Percentiles rank a stretch among this genome's conserved stretches.
Evolutionary conservation across 179 eudicot genomes (phyloP).

Genomic region (Carnegiea gigantea): DNA sequence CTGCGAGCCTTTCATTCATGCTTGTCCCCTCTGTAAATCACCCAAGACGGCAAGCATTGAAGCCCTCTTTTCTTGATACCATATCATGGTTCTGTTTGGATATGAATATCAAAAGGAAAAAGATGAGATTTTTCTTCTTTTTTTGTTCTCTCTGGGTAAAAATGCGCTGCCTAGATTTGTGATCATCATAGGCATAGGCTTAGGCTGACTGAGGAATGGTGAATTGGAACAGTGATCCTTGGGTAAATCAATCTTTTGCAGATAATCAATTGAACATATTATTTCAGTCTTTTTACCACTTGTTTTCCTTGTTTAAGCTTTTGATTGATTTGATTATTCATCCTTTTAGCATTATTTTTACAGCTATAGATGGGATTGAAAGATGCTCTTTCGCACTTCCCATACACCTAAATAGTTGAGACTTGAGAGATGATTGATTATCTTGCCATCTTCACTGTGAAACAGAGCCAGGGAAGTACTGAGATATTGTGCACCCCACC

Average conservation of each 20-base stretch:
- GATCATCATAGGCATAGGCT: neutral
- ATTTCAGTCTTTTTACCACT: no score
- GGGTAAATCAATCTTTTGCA: conserved; percentile 32
- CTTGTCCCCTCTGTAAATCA: conserved; percentile 76
- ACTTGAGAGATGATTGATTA: no score
- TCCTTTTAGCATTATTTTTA: no score
- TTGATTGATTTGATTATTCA: no score
- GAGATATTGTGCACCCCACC: conserved; percentile 28
- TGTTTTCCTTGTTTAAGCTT: no score
- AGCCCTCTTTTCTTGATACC: conserved; percentile 44
- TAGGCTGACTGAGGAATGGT: conserved; percentile 5
- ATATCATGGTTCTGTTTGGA: neutral
- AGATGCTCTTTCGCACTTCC: no score
- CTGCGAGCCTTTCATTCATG: conserved; percentile 54
- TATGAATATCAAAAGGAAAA: neutral
- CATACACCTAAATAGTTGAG: no score
- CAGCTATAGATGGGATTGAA: no score
- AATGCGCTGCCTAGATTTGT: conserved; percentile 15
- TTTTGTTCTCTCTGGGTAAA: neutral
- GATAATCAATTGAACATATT: conserved; percentile 20
- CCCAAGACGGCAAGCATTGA: conserved; percentile 58
- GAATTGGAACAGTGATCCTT: conserved; percentile 6
- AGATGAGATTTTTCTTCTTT: neutral
- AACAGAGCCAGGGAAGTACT: no score
- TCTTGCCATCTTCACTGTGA: no score